Evolutionary conservation across 1,139 yeast species (phyloP), one percentile per base, ranked within the genome.

Genomic region (Taphrina pruni): DNA sequence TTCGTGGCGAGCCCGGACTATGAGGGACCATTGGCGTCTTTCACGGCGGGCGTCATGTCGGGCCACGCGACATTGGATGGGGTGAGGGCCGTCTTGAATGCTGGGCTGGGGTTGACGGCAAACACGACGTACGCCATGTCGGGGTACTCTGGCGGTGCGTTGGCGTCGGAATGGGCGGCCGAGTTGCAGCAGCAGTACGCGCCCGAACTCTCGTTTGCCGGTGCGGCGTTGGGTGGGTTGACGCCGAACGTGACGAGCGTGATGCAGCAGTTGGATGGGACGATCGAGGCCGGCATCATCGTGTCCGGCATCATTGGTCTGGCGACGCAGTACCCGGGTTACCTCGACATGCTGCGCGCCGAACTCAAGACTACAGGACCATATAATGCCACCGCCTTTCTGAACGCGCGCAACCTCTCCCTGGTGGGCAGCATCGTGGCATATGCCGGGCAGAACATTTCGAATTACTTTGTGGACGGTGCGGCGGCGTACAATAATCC

Each of bases 141-240:
- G 75, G 79, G 79, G 8, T 77, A 76, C 72, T 76, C 78, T n/a
- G 78, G 78, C 7, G 79, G 78, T 21, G 75, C 77, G 0, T 65
- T 73, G 35, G 77, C 79, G 5, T 58, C 77, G 20, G 79, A 76
- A 32, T 75, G 77, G 77, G 79, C 78, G 12, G 75, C 76, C 7
- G 77, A 76, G 71, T 70, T 77, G 43, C 75, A 73, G 52, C 70
- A 68, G 1, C 39, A 70, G n/a, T 77, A 77, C 60, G 77, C 78
- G 12, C 78, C 79, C 2, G 79, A 77, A 32, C 52, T 73, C 17
- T 57, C 71, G 20, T 57, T 76, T 14, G 73, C 71, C 46, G 77
- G 73, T 7, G 75, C 72, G 5, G 76, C 76, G 0, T 69, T 75
- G 3, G 78, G 78, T 9, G 77, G 77, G 7, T 69, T 71, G 51